Evolutionary conservation across 1,284 basidiomycete genomes (phyloP).

Genomic region (Boletus mariae): DNA sequence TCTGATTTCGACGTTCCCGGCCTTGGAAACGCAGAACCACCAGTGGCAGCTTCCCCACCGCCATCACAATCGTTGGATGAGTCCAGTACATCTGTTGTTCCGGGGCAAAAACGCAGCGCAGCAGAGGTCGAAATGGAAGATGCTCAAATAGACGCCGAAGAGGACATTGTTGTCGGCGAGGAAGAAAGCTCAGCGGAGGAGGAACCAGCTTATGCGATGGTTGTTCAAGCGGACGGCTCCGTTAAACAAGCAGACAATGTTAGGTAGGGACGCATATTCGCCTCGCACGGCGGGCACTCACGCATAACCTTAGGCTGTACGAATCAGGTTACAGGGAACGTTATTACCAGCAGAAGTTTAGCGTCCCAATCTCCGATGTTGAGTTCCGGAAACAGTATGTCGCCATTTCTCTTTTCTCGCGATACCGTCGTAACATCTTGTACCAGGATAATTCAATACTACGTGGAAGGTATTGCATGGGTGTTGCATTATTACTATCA

Average conservation of each 20-base stretch:
- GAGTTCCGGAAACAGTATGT: constrained; percentile 75
- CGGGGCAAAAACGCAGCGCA: constrained; percentile 67
- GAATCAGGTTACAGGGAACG: constrained; percentile 94
- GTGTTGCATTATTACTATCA: constrained; percentile 98
- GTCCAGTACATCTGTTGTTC: constrained; percentile 18
- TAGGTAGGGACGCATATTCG: constrained; percentile 53
- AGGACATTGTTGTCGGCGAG: constrained; percentile 43
- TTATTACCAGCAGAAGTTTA: constrained; percentile 95
- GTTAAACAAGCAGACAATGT: constrained; percentile 94
- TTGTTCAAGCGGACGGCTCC: constrained; percentile 82
- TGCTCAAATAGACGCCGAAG: constrained; percentile 38
- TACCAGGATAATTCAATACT: constrained; percentile 72
- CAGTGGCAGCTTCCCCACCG: constrained; percentile 8
- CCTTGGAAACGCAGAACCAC: constrained; percentile 29
- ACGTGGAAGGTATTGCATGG: constrained; percentile 96
- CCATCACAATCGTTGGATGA: constrained; percentile 24
- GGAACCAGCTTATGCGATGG: constrained; percentile 51
- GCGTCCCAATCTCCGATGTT: constrained; percentile 66
- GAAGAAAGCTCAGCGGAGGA: constrained; percentile 45
- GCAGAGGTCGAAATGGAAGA: constrained; percentile 61
- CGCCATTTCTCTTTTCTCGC: background rate
- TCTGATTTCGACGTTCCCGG: constrained; percentile 38
- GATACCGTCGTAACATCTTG: constrained; percentile 13
- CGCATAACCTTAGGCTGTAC: constrained; percentile 62
- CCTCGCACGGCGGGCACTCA: constrained; percentile 13